Evolutionary conservation across 768 basidiomycete genomes (phyloP), one percentile per base, ranked within the genome.

Genomic region (Asterophora lycoperdoides): DNA sequence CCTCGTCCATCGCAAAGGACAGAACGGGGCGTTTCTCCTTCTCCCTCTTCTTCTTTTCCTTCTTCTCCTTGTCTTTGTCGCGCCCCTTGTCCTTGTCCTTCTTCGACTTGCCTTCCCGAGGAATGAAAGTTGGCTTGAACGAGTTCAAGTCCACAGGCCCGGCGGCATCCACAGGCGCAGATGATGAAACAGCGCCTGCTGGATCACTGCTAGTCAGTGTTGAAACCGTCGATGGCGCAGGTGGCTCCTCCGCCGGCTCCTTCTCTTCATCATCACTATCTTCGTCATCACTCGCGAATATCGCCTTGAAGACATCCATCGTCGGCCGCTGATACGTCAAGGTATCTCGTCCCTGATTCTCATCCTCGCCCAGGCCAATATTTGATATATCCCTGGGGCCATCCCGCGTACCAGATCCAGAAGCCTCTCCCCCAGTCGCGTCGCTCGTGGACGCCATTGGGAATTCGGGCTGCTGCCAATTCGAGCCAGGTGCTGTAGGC

Each of bases 271-370:
- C 83, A 8, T 83, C 88, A 14, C 83, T 84, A 30, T 90, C 89
- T 59, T 95, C 93, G 38, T 92, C 90, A 52, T 92, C 91, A 66
- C 89, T 93, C 9, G 93, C 94, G 63, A 99, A 99, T 52, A 99
- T 97, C 3, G 95, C 93, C 64, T 95, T 96, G 76, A 98, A 99
- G 37, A 98, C 82, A 60, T 93, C 88, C 78, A 93, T 89, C 5
- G 83, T 72, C 2, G 96, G 95, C 33, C 88, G 78, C 57, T 89
- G 75, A 64, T 97, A 94, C 0, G 89, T 93, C 54, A 97, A 72
- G 5, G 83, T 93, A 60, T 94, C 93, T 32, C 78, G 68, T 0
- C 93, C 94, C 62, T 96, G 94, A 23, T 76, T 79, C 35, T 93
- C 92, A 60, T 97, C 93, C 43, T 96, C 93, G 18, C 93, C 95